Evolutionary conservation across 352 stramenopile genomes (phyloP).

Genomic region (Globisporangium ultimum): DNA sequence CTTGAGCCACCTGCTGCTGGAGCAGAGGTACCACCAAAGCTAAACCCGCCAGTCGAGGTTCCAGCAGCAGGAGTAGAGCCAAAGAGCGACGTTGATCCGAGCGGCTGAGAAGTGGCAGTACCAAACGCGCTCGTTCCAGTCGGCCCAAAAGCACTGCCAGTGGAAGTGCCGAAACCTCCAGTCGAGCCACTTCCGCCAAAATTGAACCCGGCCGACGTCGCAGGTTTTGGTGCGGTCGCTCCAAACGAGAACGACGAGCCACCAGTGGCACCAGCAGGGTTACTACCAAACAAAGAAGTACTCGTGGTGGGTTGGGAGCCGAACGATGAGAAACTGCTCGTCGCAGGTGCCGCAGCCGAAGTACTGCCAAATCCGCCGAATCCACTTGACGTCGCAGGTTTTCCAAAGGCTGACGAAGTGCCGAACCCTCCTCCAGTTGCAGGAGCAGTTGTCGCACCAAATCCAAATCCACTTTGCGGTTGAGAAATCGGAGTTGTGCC

Average conservation of each 20-base stretch:
- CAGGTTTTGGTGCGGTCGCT: slow-evolving; percentile 24
- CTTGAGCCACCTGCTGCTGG: slow-evolving; percentile 22
- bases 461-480: slow-evolving; percentile 45
- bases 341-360: slow-evolving; percentile 25
- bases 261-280: slow-evolving; percentile 23
- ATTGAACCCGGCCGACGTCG: slow-evolving; percentile 29
- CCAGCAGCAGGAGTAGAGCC: slow-evolving; percentile 24
- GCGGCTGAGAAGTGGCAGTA: slow-evolving; percentile 23
- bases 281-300: slow-evolving; percentile 43
- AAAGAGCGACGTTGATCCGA: slow-evolving; percentile 42
- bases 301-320: slow-evolving; percentile 27
- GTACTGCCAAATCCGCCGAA: slow-evolving; percentile 41
- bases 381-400: slow-evolving; percentile 27
- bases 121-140: slow-evolving; percentile 38
- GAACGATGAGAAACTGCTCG: slow-evolving; percentile 37
- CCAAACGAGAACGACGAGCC: slow-evolving; percentile 41
- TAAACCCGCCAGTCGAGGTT: slow-evolving; percentile 30
- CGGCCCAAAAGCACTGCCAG: slow-evolving; percentile 31
- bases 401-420: slow-evolving; percentile 39
- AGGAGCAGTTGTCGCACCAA: slow-evolving; percentile 33
- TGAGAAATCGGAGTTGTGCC: slow-evolving; percentile 33
- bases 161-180: slow-evolving; percentile 30
- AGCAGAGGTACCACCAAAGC: slow-evolving; percentile 33
- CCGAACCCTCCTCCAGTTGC: slow-evolving; percentile 39
- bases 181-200: slow-evolving; percentile 33